Evolutionary conservation across 345 rosid genomes (phyloP).

Genomic region (Triadica sebifera): DNA sequence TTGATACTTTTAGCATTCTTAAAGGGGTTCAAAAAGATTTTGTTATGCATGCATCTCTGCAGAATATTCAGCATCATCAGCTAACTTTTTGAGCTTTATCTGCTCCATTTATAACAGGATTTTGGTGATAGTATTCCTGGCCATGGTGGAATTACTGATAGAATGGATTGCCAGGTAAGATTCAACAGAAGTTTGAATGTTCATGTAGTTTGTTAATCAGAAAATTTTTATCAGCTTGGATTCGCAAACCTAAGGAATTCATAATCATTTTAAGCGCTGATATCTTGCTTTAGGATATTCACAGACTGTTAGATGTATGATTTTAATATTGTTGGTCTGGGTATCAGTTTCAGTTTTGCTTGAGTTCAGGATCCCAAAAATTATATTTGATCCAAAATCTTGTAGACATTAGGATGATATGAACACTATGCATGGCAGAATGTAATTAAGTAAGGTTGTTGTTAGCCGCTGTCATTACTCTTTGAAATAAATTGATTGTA

Average conservation of each 20-base stretch:
- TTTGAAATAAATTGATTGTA: too few species aligned
- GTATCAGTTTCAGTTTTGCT: background rate
- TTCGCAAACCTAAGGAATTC: background rate
- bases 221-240: background rate
- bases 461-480: too few species aligned
- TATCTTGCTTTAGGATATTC: background rate
- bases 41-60: background rate
- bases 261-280: background rate
- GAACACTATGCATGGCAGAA: background rate
- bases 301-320: background rate
- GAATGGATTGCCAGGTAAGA: slow-evolving; percentile 99
- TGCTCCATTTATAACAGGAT: slow-evolving; percentile 48
- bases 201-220: background rate
- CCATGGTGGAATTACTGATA: slow-evolving; percentile 96
- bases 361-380: background rate
- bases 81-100: background rate
- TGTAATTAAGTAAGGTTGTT: too few species aligned
- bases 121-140: slow-evolving; percentile 99
- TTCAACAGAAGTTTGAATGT: background rate
- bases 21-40: background rate
- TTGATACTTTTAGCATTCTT: background rate
- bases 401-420: background rate
- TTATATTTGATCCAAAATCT: background rate
- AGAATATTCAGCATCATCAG: background rate
- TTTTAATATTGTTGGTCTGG: background rate